Evolutionary conservation across 2,329 filamentous ascomycete species (phyloP), one percentile per base, ranked within the genome.

Genomic region (Cladobotryum mycophilum): DNA sequence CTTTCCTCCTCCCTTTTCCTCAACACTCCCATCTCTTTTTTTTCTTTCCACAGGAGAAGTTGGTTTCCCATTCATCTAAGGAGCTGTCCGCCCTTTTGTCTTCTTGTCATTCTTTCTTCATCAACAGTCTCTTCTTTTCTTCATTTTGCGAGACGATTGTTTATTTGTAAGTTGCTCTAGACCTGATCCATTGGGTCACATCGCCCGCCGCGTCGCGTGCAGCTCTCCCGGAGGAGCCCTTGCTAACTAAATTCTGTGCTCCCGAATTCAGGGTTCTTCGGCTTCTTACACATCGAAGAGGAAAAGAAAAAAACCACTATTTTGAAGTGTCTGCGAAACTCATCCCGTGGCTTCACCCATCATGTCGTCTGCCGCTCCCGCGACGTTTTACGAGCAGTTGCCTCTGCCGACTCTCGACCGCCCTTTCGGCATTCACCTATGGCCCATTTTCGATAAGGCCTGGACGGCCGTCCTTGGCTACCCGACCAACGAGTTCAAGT

Each of bases 401-500:
- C 78, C 88, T 67, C 67, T 83, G 59, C 92, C 92, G 51, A 89
- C 89, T 55, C 78, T 97, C 70, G 91, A 96, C 68, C 84, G 88
- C 58, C 92, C 92, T 34, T 97, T 97, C 64, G 93, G 92, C 69
- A 76, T 97, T 60, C 79, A 88, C 57, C 74, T 96, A 70, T 97
- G 93, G 93, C 89, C 92, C 61, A 83, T 95, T 72, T 97, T 97
- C 80, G 87, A 86, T 74, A 89, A 90, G 76, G 84, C 78, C 61
- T 97, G 86, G 73, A 85, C 86, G 67, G 70, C 77, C 52, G 76
- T 89, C 57, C 79, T 80, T 52, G 92, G 92, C 64, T 95, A 92
- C 72, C 84, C 88, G 57, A 85, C 88, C 55, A 84, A 89, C 60
- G 84, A 96, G 56, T 97, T 97, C 75, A 75, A 80, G 58, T 97